These are phyloP conservation scores for Sordariomycetes sp. DNA, from an alignment of 2,329 filamentous ascomycete species.

Conservation along the genomic window DNA sequence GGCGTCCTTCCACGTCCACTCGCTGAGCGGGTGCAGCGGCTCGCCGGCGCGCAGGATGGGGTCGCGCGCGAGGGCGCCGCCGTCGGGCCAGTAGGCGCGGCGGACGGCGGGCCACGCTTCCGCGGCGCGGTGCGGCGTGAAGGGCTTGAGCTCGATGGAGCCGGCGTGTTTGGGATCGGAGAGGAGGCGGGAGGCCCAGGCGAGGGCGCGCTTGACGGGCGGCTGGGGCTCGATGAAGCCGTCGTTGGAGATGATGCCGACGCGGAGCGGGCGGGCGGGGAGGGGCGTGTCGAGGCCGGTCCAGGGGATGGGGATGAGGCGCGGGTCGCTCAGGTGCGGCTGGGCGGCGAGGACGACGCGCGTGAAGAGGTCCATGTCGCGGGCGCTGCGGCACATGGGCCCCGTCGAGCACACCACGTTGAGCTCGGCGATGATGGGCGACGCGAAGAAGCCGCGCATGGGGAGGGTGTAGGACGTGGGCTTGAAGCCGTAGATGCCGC, in stretches of 20 bases:
- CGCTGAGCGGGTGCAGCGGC: conserved; percentile 29
- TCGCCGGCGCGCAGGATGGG: conserved; percentile 26
- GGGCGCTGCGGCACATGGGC: conserved; percentile 18
- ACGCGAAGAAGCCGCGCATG: neutral
- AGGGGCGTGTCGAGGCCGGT: neutral
- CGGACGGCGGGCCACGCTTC: conserved; percentile 20
- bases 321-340: conserved; percentile 26
- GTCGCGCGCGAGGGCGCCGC: conserved; percentile 18
- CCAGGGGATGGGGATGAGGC: conserved; percentile 4
- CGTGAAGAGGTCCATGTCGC: conserved; percentile 23
- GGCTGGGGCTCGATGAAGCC: conserved; percentile 25
- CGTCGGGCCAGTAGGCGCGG: conserved; percentile 35
- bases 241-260: conserved; percentile 29
- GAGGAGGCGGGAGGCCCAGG: conserved; percentile 17
- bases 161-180: conserved; percentile 10
- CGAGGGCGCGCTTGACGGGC: conserved; percentile 22
- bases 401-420: conserved; percentile 22
- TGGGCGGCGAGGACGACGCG: conserved; percentile 3
- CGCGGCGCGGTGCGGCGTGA: conserved; percentile 17
- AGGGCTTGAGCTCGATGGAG: conserved; percentile 20
- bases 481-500: conserved; percentile 44
- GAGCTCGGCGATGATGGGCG: conserved; percentile 15
- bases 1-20: conserved; percentile 24
- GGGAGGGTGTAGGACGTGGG: conserved; percentile 35
- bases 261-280: conserved; percentile 16